A percentile compares a stretch with the other conserved stretches of the same genome.
phyloP scores from a whole-genome alignment of 805 yeast genomes.

The Jamesozyma hellenica region DNA sequence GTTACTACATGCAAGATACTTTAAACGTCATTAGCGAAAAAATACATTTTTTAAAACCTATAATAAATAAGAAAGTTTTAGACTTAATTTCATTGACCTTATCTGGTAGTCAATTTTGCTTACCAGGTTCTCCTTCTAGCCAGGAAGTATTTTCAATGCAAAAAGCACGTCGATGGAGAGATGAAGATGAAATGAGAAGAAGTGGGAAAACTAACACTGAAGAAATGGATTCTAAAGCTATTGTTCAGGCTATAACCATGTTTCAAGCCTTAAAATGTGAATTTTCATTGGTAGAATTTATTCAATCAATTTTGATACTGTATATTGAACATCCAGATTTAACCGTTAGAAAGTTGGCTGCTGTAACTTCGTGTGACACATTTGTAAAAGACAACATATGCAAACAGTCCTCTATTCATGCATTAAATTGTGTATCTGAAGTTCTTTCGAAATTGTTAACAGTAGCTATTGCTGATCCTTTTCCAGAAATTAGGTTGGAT shows the following conservation, averaged over 20 bases:
- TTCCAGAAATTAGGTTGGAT: slow-evolving; percentile 69
- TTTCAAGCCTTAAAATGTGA: slow-evolving; percentile 61
- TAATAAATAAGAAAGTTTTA: slow-evolving; percentile 58
- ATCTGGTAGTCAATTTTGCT: slow-evolving; percentile 65
- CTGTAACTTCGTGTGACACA: slow-evolving; percentile 66
- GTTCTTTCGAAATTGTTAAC: slow-evolving; percentile 70
- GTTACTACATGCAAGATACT: slow-evolving; percentile 67
- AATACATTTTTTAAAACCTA: slow-evolving; percentile 65
- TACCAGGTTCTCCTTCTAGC: slow-evolving; percentile 73
- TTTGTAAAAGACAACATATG: slow-evolving; percentile 73
- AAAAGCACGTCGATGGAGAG: slow-evolving; percentile 67
- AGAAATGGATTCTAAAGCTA: slow-evolving; percentile 37
- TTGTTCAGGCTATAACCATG: slow-evolving; percentile 69
- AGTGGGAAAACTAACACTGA: slow-evolving; percentile 38
- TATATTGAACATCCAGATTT: slow-evolving; percentile 72
- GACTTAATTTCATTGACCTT: slow-evolving; percentile 62
- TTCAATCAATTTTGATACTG: slow-evolving; percentile 63
- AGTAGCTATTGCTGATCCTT: slow-evolving; percentile 78
- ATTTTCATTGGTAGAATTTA: slow-evolving; percentile 74
- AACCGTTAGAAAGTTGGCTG: slow-evolving; percentile 70
- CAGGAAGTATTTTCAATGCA: slow-evolving; percentile 47
- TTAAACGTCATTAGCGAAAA: slow-evolving; percentile 52
- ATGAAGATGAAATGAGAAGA: slow-evolving; percentile 58
- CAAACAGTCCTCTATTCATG: slow-evolving; percentile 67
- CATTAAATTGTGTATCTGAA: slow-evolving; percentile 70